phyloP scores from a whole-genome alignment of 208 protist species.

The Polymyxa betae region DNA sequence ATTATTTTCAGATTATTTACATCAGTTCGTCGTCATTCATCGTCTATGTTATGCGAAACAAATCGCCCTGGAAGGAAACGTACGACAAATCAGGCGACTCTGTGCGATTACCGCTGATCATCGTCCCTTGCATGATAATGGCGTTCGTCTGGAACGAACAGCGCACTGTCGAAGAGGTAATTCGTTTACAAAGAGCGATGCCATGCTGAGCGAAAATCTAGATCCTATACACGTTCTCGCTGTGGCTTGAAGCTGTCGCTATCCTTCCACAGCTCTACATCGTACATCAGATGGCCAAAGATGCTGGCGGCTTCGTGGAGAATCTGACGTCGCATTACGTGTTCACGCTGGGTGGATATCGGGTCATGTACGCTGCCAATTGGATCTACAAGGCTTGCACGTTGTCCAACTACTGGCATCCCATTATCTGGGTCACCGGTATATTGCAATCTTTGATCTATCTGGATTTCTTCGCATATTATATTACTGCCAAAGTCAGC shows the following conservation, averaged over 20 bases:
- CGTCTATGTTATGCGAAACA: slow-evolving; percentile 74
- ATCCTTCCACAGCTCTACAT: slow-evolving; percentile 82
- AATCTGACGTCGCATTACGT: slow-evolving; percentile 78
- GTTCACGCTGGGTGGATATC: slow-evolving; percentile 77
- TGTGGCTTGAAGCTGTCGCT: slow-evolving; percentile 81
- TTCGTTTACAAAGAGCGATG: neutral
- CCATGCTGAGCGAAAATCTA: slow-evolving; percentile 61
- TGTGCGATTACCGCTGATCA: slow-evolving; percentile 71
- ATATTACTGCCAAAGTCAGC: slow-evolving; percentile 58
- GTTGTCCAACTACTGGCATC: slow-evolving; percentile 66
- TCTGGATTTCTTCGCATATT: slow-evolving; percentile 81
- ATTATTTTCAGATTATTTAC: no score
- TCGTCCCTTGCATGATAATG: slow-evolving; percentile 72
- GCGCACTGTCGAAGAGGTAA: slow-evolving; percentile 69
- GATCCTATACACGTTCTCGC: slow-evolving; percentile 80
- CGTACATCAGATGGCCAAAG: slow-evolving; percentile 64
- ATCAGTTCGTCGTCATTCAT: slow-evolving; percentile 70
- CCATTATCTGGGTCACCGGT: slow-evolving; percentile 74
- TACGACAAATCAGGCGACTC: slow-evolving; percentile 65
- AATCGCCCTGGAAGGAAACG: neutral
- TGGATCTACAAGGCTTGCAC: slow-evolving; percentile 76
- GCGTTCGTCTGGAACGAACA: slow-evolving; percentile 71
- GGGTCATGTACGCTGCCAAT: slow-evolving; percentile 78
- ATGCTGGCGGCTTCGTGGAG: slow-evolving; percentile 70
- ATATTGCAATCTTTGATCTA: slow-evolving; percentile 77